These are phyloP conservation scores for Syzygium jambos DNA, from an alignment of 345 rosid species.

Conservation along the genomic window DNA sequence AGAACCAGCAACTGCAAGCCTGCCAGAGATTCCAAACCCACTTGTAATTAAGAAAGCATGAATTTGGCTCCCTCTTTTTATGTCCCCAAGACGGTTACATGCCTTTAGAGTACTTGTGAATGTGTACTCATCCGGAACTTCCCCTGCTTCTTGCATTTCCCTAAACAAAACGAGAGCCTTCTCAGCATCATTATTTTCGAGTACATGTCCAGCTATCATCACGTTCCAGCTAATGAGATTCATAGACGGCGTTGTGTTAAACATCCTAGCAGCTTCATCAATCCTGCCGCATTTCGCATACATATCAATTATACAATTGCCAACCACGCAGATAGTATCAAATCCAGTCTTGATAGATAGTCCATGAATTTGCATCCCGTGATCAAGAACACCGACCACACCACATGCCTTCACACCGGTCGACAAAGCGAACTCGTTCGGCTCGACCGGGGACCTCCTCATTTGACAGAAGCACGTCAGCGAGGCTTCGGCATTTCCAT, in stretches of 20 bases:
- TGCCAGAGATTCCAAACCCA: slow-evolving; percentile 43
- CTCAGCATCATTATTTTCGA: slow-evolving; percentile 33
- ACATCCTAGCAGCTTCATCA: slow-evolving; percentile 45
- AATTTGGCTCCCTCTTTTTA: slow-evolving; percentile 44
- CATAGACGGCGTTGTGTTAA: slow-evolving; percentile 28
- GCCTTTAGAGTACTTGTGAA: slow-evolving; percentile 65
- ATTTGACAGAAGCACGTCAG: slow-evolving; percentile 38
- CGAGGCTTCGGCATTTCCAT: slow-evolving; percentile 29
- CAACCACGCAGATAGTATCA: slow-evolving; percentile 49
- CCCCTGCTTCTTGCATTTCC: slow-evolving; percentile 31
- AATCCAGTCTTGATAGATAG: slow-evolving; percentile 44
- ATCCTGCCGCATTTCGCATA: slow-evolving; percentile 67
- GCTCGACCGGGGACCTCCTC: slow-evolving; percentile 20
- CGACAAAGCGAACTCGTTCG: slow-evolving; percentile 78
- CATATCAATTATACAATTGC: slow-evolving; percentile 71
- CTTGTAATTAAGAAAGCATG: slow-evolving; percentile 49
- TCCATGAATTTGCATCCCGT: slow-evolving; percentile 65
- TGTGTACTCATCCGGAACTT: slow-evolving; percentile 58
- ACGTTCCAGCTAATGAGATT: slow-evolving; percentile 71
- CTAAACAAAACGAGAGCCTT: slow-evolving; percentile 54
- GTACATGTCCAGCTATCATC: slow-evolving; percentile 54
- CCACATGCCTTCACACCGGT: slow-evolving; percentile 66
- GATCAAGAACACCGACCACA: slow-evolving; percentile 23
- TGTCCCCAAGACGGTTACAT: slow-evolving; percentile 43
- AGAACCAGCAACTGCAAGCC: slow-evolving; percentile 44